Evolutionary conservation across 768 basidiomycete species (phyloP).

Genomic region (Epithele typhae): DNA sequence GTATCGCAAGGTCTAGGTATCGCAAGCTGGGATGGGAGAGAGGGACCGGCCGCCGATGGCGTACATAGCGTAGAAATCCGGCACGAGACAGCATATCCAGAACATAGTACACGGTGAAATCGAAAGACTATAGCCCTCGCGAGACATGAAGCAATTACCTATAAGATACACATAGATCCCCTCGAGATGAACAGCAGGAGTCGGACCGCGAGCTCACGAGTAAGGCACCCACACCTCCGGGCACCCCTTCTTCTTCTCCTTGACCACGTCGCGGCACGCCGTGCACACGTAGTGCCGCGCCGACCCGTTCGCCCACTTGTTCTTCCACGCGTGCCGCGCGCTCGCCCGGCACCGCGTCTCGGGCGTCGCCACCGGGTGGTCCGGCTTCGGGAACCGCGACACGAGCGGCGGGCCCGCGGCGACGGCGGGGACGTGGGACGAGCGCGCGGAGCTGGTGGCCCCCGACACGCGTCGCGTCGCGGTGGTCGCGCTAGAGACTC

Average conservation of each 20-base stretch:
- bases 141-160: too few species aligned
- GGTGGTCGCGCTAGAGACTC: neutral
- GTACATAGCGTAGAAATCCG: too few species aligned
- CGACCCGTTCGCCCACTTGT: slow-evolving; percentile 2
- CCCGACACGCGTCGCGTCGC: neutral
- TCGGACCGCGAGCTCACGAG: too few species aligned
- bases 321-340: slow-evolving; percentile 8
- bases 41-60: too few species aligned
- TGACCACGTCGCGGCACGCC: slow-evolving; percentile 3
- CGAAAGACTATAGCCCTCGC: too few species aligned
- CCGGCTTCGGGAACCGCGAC: slow-evolving; percentile 8
- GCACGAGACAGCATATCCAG: too few species aligned
- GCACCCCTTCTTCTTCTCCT: slow-evolving; percentile 14
- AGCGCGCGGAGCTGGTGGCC: neutral
- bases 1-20: too few species aligned
- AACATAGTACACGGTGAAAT: too few species aligned
- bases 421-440: neutral
- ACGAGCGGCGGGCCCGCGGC: slow-evolving; percentile 1
- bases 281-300: slow-evolving; percentile 9
- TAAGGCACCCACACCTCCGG: too few species aligned
- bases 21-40: too few species aligned
- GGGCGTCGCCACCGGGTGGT: slow-evolving; percentile 3
- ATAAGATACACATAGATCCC: too few species aligned
- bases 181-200: too few species aligned
- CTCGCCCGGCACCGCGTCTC: neutral